Evolutionary conservation across 2,329 filamentous ascomycete species (phyloP).

Genomic region (Botrytis tulipae): DNA sequence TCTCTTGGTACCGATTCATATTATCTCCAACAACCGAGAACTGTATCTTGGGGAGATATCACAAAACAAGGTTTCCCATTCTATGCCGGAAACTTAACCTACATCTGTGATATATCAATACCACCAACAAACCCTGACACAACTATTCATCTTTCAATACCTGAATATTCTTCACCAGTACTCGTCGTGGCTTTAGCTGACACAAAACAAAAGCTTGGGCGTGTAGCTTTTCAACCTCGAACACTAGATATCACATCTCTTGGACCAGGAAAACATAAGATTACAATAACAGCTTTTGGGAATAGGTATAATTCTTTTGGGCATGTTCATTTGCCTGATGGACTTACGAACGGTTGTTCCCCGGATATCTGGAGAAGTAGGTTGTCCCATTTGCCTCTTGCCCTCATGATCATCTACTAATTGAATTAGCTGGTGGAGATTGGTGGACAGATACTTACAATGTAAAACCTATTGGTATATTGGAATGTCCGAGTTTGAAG

Average conservation of each 20-base stretch:
- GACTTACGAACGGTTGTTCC: slow-evolving; percentile 27
- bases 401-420: not conserved
- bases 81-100: slow-evolving; percentile 36
- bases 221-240: slow-evolving; percentile 34
- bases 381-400: slow-evolving; percentile 9
- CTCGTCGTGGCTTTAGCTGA: slow-evolving; percentile 25
- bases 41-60: slow-evolving; percentile 35
- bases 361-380: slow-evolving; percentile 33
- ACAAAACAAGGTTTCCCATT: slow-evolving; percentile 35
- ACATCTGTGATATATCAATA: slow-evolving; percentile 25
- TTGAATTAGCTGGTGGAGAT: slow-evolving; percentile 25
- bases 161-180: slow-evolving; percentile 32
- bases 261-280: slow-evolving; percentile 23
- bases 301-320: slow-evolving; percentile 38
- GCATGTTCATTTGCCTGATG: slow-evolving; percentile 33
- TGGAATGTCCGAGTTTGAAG: slow-evolving; percentile 23
- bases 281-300: slow-evolving; percentile 34
- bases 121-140: not conserved
- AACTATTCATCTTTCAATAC: not conserved
- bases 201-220: slow-evolving; percentile 25
- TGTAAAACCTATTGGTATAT: slow-evolving; percentile 27
- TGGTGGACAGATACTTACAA: slow-evolving; percentile 32
- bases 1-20: not conserved
- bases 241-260: slow-evolving; percentile 28
- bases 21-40: not conserved